Evolutionary conservation across 208 protist species (phyloP).

Genomic region (Polymyxa betae): DNA sequence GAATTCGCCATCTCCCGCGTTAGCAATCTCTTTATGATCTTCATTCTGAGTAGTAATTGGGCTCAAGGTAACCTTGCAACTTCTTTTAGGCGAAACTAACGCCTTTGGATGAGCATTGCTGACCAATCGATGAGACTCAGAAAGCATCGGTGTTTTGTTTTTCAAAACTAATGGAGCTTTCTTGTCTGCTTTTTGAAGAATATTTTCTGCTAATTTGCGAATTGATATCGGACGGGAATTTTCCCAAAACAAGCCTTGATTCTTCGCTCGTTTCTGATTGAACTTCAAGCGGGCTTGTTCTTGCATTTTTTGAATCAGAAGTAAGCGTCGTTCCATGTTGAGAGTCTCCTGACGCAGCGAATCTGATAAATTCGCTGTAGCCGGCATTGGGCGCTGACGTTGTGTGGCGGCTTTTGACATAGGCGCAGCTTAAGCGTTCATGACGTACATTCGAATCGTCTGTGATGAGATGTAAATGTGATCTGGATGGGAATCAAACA

Average conservation of each 20-base stretch:
- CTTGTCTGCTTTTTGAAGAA: background rate
- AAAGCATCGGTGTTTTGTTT: background rate
- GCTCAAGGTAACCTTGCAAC: background rate
- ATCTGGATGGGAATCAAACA: no score
- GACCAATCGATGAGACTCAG: background rate
- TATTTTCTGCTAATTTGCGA: background rate
- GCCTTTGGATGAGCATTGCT: background rate
- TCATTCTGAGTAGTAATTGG: background rate
- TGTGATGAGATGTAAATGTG: no score
- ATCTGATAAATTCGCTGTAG: background rate
- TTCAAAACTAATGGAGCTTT: background rate
- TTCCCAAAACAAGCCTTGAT: constrained; percentile 7
- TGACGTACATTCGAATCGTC: no score
- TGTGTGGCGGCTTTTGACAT: no score
- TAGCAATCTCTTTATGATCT: background rate
- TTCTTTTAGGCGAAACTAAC: background rate
- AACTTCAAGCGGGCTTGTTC: background rate
- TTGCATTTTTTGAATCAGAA: background rate
- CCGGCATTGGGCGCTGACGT: no score
- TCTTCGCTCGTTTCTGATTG: background rate
- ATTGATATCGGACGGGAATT: constrained; percentile 33
- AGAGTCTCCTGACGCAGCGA: background rate
- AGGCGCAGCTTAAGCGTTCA: no score
- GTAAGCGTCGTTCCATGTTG: constrained; percentile 2
- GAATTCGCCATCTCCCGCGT: background rate